Percentiles rank a stretch among this genome's conserved stretches.
Evolutionary conservation across 768 basidiomycete species (phyloP).

Genomic region (Jaapia argillacea): DNA sequence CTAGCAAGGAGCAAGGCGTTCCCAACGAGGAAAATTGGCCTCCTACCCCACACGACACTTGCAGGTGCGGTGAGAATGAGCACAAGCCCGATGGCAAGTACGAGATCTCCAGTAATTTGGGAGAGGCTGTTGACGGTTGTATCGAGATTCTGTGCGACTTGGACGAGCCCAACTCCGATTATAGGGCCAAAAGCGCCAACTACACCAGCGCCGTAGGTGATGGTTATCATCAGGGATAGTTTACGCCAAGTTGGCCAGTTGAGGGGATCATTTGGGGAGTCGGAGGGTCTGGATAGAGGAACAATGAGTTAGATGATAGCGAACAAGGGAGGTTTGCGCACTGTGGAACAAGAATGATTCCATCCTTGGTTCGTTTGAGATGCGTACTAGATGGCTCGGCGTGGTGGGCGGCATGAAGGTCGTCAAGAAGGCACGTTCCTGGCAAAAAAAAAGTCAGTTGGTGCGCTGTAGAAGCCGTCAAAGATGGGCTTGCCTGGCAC

Average conservation of each 20-base stretch:
- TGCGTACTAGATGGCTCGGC: not conserved
- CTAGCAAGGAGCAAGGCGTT: conserved; percentile 6
- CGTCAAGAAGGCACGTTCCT: conserved; percentile 6
- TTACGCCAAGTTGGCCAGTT: conserved; percentile 11
- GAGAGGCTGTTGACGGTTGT: conserved; percentile 5
- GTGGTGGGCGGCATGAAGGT: conserved; percentile 1
- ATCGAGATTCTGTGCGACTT: conserved; percentile 8
- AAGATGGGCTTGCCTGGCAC: conserved; percentile 2
- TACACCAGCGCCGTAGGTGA: conserved; percentile 9
- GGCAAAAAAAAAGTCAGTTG: not conserved
- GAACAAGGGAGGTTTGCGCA: not conserved
- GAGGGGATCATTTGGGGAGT: conserved; percentile 8
- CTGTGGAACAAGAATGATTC: conserved; percentile 6
- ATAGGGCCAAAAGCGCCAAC: conserved; percentile 12
- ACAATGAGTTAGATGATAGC: not conserved
- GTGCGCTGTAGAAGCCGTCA: not conserved
- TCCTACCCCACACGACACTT: conserved; percentile 8
- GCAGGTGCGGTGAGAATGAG: conserved; percentile 9
- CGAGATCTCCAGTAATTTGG: conserved; percentile 7
- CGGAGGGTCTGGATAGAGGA: conserved; percentile 3
- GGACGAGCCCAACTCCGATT: conserved; percentile 8
- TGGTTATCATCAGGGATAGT: conserved; percentile 7
- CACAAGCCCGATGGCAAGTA: conserved; percentile 9
- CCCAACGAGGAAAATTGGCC: conserved; percentile 9
- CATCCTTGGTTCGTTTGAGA: conserved; percentile 5